These are phyloP conservation scores for Yamadazyma phyllophila DNA, from an alignment of 805 yeast species.

Conservation along the genomic window DNA sequence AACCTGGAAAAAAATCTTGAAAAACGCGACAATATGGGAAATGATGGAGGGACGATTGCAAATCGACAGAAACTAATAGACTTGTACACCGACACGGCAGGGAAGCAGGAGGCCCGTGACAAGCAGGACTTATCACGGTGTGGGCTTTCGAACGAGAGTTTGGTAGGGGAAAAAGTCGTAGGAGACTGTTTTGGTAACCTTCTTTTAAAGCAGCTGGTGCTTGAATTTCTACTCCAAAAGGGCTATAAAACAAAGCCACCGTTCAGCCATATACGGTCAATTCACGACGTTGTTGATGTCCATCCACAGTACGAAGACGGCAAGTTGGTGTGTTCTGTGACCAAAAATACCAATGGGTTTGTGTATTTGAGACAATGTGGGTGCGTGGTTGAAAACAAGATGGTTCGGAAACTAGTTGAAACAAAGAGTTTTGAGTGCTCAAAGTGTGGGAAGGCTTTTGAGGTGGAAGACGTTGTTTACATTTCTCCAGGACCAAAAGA, in stretches of 20 bases:
- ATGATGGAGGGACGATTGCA: conserved; percentile 75
- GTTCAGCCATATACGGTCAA: conserved; percentile 21
- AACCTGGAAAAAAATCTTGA: neutral
- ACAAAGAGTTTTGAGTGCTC: conserved; percentile 27
- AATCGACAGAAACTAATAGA: conserved; percentile 50
- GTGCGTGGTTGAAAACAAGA: conserved; percentile 31
- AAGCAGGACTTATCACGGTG: conserved; percentile 33
- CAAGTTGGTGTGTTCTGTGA: conserved; percentile 32
- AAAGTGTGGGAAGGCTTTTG: conserved; percentile 23
- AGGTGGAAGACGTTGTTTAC: conserved; percentile 30
- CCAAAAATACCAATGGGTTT: conserved; percentile 18
- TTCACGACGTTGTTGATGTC: conserved; percentile 27
- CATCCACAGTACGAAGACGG: conserved; percentile 20
- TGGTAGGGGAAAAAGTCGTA: conserved; percentile 49
- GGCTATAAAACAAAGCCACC: conserved; percentile 18
- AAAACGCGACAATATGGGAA: conserved; percentile 26
- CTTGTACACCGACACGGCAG: conserved; percentile 16
- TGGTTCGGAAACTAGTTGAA: conserved; percentile 18
- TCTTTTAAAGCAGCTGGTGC: conserved; percentile 59
- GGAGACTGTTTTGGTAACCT: conserved; percentile 68
- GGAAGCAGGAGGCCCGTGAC: neutral
- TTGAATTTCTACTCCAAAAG: conserved; percentile 52
- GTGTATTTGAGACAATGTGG: conserved; percentile 39
- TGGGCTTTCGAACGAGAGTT: conserved; percentile 39
- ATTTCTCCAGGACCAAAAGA: conserved; percentile 22